Evolutionary conservation across 345 rosid genomes (phyloP), one percentile per base, ranked within the genome.

Genomic region (Melaleuca alternifolia): DNA sequence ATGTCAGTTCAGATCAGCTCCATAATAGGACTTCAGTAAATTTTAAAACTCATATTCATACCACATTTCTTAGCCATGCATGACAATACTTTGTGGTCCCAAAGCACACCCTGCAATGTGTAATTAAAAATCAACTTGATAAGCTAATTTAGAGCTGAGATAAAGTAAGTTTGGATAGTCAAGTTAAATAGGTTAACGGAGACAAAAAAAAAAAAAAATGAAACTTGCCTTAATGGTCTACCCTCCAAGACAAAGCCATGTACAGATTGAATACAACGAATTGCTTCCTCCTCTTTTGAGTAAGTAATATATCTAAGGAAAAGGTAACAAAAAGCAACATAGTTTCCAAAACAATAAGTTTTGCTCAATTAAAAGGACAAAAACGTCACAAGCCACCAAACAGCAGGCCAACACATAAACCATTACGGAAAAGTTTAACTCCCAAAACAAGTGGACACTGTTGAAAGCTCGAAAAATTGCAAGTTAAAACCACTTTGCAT

Each of bases 1-100:
- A 83, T 56, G 56, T 83, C 56, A 71, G 44, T 71, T 71, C 81
- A 71, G 81, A 71, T 33, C 46, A 46, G 0, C 48, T 37, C 81
- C 81, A 71, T 71, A 18, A 82, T 24, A 30, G 30, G n/a, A 54
- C 82, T 21, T 86, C 26, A 83, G 77, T 44, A 53, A 83, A 84
- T 37, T 28, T 57, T 51, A 57, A 37, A 41, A 28, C 61, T 87
- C 23, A 86, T 24, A 62, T 30, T 85, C 93, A 82, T 91, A 97
- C 98, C 96, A 91, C 93, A 87, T 94, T 97, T 93, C 98, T 93
- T 83, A 97, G 89, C 99, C 99, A 97, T 82, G 99, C 99, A 91
- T 96, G 98, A 87, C 99, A 97, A 88, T 97, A 97, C 86, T 97
- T 96, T 81, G 97, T 97, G 51, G 98, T 96, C 84, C 99, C 99